Evolutionary conservation across 2,329 filamentous ascomycete species (phyloP), one percentile per base, ranked within the genome.

Genomic region (Aspergillus chevalieri): DNA sequence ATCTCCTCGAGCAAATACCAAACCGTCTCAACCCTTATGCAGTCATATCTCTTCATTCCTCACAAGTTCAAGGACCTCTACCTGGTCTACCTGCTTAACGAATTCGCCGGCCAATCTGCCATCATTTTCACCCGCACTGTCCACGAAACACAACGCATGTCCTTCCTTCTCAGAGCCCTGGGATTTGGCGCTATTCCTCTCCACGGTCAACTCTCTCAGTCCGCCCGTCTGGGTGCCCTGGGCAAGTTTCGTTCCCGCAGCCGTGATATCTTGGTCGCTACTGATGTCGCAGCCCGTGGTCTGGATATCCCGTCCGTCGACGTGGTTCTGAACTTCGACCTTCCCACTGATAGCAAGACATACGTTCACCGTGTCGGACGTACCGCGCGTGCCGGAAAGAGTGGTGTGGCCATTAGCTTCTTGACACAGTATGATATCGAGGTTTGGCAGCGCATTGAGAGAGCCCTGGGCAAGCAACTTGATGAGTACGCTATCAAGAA

Each of bases 111-210:
- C n/a, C 83, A 94, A 65, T 86, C 85, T 0, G 84, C 82, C 52
- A 95, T 98, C 63, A 81, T 97, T 57, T 98, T 98, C 73, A 90
- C 88, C 0, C 79, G 93, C 41, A 98, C 93, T 0, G 88, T 97
- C 42, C 87, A 89, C 69, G 92, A 97, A 66, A 87, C 90, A 0
- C 89, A 95, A 67, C 82, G 93, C 7, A 70, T 96, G 28, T 84
- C 91, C 21, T 87, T 95, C 61, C 72, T 98, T 14, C 79, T 96
- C 2, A 84, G 92, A 44, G 80, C 85, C 0, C 81, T 98, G 3
- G 92, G 91, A 24, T 93, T 96, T 64, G 85, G 86, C 38, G 92
- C 91, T 3, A 93, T 97, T 52, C 92, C 93, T 0, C 79, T 98
- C 0, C 92, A 98, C 70, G 93, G 92, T 7, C 89, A 95, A 65